phyloP scores from a whole-genome alignment of 2,329 filamentous ascomycete genomes.

The Lachnellula arida region DNA sequence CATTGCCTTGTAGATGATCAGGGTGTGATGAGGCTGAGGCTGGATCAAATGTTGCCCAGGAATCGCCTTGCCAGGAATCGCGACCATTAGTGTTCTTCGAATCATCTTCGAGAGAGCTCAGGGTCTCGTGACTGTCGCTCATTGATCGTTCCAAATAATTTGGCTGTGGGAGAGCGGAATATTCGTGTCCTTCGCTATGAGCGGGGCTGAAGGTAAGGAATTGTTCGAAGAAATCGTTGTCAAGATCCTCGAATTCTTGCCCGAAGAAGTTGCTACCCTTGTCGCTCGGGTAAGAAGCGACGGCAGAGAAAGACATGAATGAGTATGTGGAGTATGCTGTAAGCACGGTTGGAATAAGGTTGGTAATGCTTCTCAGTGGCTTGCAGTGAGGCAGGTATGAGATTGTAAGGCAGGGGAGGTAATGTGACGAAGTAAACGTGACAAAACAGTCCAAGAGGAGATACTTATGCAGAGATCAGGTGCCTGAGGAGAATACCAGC shows the following conservation, averaged over 20 bases:
- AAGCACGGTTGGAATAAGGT: conserved; percentile 4
- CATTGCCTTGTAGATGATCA: conserved; percentile 8
- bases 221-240: conserved; percentile 59
- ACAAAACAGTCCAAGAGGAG: conserved; percentile 20
- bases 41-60: conserved; percentile 14
- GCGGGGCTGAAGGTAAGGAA: conserved; percentile 55
- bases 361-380: conserved; percentile 14
- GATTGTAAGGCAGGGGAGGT: conserved; percentile 16
- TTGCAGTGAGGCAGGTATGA: conserved; percentile 19
- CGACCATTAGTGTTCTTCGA: conserved; percentile 4
- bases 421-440: conserved; percentile 21
- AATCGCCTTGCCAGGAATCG: conserved; percentile 13
- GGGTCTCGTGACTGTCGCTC: conserved; percentile 31
- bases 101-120: conserved; percentile 18
- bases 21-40: conserved; percentile 14
- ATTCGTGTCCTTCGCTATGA: conserved; percentile 32
- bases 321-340: not conserved
- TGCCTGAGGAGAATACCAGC: conserved; percentile 18
- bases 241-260: conserved; percentile 45
- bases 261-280: conserved; percentile 49
- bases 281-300: conserved; percentile 35
- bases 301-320: conserved; percentile 25
- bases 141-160: conserved; percentile 44
- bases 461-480: conserved; percentile 29
- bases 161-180: conserved; percentile 44